These are phyloP conservation scores for Zygotorulaspora florentina DNA, from an alignment of 805 yeast species.

Conservation along the genomic window DNA sequence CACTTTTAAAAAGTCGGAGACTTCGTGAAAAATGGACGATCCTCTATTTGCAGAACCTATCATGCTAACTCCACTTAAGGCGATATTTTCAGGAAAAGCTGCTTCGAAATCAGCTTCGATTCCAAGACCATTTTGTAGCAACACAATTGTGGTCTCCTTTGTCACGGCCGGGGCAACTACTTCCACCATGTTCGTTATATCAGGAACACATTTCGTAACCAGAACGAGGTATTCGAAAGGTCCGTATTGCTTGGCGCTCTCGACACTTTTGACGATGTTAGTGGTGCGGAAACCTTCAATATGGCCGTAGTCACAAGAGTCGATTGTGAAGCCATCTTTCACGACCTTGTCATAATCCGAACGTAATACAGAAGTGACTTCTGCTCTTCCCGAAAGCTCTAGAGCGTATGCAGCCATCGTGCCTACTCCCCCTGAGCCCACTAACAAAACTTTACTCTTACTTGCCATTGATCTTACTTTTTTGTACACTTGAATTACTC, in stretches of 20 bases:
- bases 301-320: conserved; percentile 56
- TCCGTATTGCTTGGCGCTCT: conserved; percentile 35
- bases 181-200: conserved; percentile 39
- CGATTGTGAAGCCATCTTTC: conserved; percentile 49
- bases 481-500: too few species aligned
- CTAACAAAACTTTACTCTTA: conserved; percentile 41
- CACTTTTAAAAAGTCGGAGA: conserved; percentile 12
- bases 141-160: conserved; percentile 2
- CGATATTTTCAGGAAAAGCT: conserved; percentile 4
- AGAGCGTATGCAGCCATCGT: conserved; percentile 62
- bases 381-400: conserved; percentile 42
- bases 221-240: conserved; percentile 54
- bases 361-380: conserved; percentile 56
- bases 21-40: conserved; percentile 9
- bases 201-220: conserved; percentile 62
- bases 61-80: conserved; percentile 16
- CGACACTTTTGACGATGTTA: conserved; percentile 37
- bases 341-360: conserved; percentile 50
- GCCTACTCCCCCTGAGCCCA: conserved; percentile 82
- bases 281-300: conserved; percentile 48
- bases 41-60: conserved; percentile 15
- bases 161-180: conserved; percentile 49
- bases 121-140: conserved; percentile 41
- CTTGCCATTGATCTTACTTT: not conserved
- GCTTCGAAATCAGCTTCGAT: conserved; percentile 34